phyloP scores from a whole-genome alignment of 176 grass and related monocot genomes.

The Oryza longistaminata region DNA sequence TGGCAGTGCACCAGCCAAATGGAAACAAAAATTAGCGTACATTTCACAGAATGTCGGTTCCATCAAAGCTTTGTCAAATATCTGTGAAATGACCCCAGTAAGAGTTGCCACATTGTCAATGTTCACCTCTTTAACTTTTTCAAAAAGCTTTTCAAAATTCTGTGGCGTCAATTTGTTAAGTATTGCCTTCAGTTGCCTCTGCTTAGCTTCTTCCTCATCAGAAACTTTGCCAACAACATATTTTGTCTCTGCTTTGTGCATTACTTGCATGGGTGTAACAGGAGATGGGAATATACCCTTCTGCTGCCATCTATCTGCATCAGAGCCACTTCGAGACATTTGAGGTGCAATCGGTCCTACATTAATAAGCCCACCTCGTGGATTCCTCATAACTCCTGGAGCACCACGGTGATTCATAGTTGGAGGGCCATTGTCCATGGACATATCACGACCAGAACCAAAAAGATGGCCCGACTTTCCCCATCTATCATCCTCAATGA shows the following conservation, averaged over 20 bases:
- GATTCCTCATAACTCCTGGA: conserved; percentile 71
- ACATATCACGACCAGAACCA: conserved; percentile 66
- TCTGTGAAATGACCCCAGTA: conserved; percentile 84
- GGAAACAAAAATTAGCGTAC: conserved; percentile 86
- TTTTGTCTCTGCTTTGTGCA: conserved; percentile 87
- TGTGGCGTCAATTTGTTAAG: conserved; percentile 94
- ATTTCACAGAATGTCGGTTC: conserved; percentile 99
- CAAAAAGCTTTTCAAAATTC: conserved; percentile 96
- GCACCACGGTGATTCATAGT: conserved; percentile 50
- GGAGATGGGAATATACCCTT: conserved; percentile 82
- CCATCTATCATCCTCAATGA: conserved; percentile 78
- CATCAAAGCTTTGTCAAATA: conserved; percentile 98
- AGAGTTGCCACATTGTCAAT: conserved; percentile 76
- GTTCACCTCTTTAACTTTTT: conserved; percentile 73
- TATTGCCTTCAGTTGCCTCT: conserved; percentile 80
- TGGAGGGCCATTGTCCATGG: conserved; percentile 49
- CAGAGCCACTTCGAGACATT: conserved; percentile 57
- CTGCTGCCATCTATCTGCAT: conserved; percentile 91
- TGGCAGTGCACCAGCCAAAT: conserved; percentile 66
- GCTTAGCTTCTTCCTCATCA: conserved; percentile 73
- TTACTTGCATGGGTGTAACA: conserved; percentile 60
- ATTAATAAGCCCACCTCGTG: conserved; percentile 46
- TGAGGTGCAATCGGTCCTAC: conserved; percentile 52
- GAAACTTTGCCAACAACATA: conserved; percentile 77
- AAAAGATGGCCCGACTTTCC: conserved; percentile 49